phyloP scores from a whole-genome alignment of 129 eudicot species.

The Artemisia annua region DNA sequence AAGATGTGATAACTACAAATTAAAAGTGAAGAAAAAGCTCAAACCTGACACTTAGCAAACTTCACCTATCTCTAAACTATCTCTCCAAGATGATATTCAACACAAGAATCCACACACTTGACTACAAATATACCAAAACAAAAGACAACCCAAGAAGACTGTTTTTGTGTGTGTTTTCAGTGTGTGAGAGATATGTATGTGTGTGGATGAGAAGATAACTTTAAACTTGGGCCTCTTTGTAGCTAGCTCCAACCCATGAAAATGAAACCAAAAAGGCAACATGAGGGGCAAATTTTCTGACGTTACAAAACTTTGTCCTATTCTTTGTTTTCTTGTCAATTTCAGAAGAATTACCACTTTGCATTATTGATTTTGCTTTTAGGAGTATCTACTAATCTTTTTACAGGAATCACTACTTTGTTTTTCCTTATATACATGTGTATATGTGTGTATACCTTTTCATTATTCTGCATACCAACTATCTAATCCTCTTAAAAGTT shows the following conservation, averaged over 20 bases:
- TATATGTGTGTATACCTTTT: constrained; percentile 3
- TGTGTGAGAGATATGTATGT: constrained; percentile 24
- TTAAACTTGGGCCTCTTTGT: constrained; percentile 33
- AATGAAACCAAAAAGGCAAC: constrained; percentile 40
- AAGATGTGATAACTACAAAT: constrained; percentile 24
- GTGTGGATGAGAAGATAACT: constrained; percentile 37
- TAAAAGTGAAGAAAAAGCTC: constrained; percentile 38
- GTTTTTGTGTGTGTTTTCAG: constrained; percentile 3
- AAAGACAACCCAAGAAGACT: constrained; percentile 32
- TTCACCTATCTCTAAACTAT: constrained; percentile 22
- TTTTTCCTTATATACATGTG: constrained; percentile 21
- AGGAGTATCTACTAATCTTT: constrained; percentile 36
- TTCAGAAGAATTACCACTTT: constrained; percentile 32
- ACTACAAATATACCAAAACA: constrained; percentile 38
- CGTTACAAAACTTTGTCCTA: constrained; percentile 62
- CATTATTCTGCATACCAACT: constrained; percentile 7
- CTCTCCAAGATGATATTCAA: constrained; percentile 39
- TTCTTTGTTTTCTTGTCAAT: constrained; percentile 49
- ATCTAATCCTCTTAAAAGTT: constrained; percentile 17
- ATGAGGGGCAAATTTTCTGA: constrained; percentile 41
- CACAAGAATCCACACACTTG: constrained; percentile 43
- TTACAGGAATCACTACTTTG: constrained; percentile 25
- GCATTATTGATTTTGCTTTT: constrained; percentile 47
- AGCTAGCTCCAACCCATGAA: constrained; percentile 40
- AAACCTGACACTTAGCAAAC: constrained; percentile 43